Percentiles rank a stretch among this genome's conserved stretches.
Evolutionary conservation across 305 asterid genomes (phyloP).

Genomic region (Fraxinus angustifolia): DNA sequence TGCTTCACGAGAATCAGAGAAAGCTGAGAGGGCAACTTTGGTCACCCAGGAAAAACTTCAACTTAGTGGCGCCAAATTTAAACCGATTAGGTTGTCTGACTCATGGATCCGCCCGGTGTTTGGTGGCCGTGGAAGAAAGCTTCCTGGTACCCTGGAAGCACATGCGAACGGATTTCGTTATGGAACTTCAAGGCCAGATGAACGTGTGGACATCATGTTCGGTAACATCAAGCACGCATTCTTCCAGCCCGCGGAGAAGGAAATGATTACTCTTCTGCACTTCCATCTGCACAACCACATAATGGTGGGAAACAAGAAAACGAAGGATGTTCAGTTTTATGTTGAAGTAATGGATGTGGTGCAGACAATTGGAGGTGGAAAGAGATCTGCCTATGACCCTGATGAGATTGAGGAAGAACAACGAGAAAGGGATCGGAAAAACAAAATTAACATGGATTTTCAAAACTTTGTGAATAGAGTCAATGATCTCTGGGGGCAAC

Average conservation of each 20-base stretch:
- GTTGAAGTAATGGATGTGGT: constrained; percentile 84
- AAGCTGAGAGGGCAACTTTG: constrained; percentile 74
- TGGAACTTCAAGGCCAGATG: constrained; percentile 61
- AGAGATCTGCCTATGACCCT: constrained; percentile 75
- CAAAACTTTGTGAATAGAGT: constrained; percentile 69
- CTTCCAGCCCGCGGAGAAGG: constrained; percentile 84
- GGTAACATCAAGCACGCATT: constrained; percentile 71
- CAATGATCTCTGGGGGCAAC: constrained; percentile 72
- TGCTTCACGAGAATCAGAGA: constrained; percentile 70
- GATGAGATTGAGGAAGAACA: constrained; percentile 93
- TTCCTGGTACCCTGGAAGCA: constrained; percentile 67
- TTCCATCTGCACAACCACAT: constrained; percentile 81
- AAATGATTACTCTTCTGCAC: constrained; percentile 81
- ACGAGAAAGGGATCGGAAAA: constrained; percentile 76
- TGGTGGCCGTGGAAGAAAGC: constrained; percentile 71
- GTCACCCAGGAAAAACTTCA: constrained; percentile 68
- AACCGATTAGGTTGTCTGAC: constrained; percentile 63
- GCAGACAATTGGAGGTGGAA: constrained; percentile 68
- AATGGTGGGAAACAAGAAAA: constrained; percentile 81
- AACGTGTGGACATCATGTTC: constrained; percentile 70
- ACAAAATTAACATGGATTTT: constrained; percentile 68
- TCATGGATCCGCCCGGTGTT: constrained; percentile 76
- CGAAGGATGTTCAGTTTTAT: constrained; percentile 78
- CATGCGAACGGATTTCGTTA: constrained; percentile 73
- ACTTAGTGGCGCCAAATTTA: constrained; percentile 58